Base-by-base conservation (phyloP, 2,329 filamentous ascomycete species). In the Westerdykella aurantiaca region DNA sequence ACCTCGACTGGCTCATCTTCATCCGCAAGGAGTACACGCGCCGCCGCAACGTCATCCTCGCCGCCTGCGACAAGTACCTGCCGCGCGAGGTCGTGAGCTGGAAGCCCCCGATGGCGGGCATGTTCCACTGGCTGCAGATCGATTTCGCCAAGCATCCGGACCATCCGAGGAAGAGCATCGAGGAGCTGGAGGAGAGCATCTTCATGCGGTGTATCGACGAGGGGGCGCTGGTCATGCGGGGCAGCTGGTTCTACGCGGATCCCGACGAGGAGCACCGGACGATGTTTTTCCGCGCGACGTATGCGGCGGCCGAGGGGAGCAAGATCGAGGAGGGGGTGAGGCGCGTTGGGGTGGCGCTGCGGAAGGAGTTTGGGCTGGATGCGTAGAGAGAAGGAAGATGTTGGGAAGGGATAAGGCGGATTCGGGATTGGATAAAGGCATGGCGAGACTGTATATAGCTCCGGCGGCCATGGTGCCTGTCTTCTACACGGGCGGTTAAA, bases 171-270 rank as follows among this genome's bases (percentile, higher is more conserved):
- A 64, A 65, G 51, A 71, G 68, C 39, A 72, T 88, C 38, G 65
- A 79, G 18, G 80, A 66, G 7, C 76, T 98, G 34, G 93, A 98
- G 68, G 83, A 95, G 56, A 81, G 86, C 43, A 88, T 98, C 37
- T 97, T 95, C 74, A 69, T 86, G 56, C 75, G 78, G 0, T 83
- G 83, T 50, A 83, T 96, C 44, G 78, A 82, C 3, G 79, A 85
- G 56, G 85, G 87, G 17, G 87, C 93, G 4, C 75, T 98, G 37
- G 76, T 93, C 2, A 88, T 86, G 46, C 79, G 86, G 38, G 93
- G 93, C 3, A 90, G 83, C 38, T 98, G 90, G 90, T 98, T 97
- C 76, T 78, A 81, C 46, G 86, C 90, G 1, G 85, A 93, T 62
- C 78, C 76, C 35, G 74, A 79, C 38, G 75, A 72, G 10, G 65